These are phyloP conservation scores for Auxenochlorella protothecoides DNA, from an alignment of 139 green algal genomes.

Conservation along the genomic window DNA sequence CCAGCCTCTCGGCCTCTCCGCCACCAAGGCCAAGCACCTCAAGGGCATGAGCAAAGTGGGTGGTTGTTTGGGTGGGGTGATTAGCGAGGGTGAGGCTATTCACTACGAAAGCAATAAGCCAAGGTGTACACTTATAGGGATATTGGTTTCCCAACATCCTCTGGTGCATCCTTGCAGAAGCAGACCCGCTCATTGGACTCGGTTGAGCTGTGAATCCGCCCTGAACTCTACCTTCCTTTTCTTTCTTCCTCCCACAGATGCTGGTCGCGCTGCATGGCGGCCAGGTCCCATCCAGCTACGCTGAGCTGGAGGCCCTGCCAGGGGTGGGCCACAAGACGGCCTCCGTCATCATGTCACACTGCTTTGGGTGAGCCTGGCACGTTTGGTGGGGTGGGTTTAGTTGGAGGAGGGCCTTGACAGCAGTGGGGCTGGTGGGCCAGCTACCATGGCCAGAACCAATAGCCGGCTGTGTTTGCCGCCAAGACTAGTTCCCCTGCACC, in stretches of 20 bases:
- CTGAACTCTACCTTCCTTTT: no score
- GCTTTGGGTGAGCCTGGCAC: background rate
- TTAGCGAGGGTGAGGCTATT: no score
- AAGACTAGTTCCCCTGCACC: no score
- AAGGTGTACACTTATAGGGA: no score
- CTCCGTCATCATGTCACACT: conserved; percentile 14
- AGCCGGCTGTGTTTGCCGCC: no score
- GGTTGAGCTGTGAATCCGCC: no score
- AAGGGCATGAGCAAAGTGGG: conserved; percentile 44
- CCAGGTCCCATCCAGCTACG: conserved; percentile 55
- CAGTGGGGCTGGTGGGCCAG: background rate
- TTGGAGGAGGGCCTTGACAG: background rate
- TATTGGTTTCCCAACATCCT: no score
- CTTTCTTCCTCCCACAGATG: conserved; percentile 20
- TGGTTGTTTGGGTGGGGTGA: background rate
- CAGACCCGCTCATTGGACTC: no score
- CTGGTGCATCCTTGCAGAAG: background rate
- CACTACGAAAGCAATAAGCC: no score
- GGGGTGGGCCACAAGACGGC: conserved; percentile 77
- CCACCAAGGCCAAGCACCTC: conserved; percentile 79
- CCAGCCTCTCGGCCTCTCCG: conserved; percentile 59
- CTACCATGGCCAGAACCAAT: no score
- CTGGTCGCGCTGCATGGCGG: conserved; percentile 58
- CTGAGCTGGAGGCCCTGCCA: conserved; percentile 67
- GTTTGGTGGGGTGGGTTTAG: no score